These are phyloP conservation scores for Abrus pulchellus DNA, from an alignment of 306 rosid genomes.

Conservation along the genomic window DNA sequence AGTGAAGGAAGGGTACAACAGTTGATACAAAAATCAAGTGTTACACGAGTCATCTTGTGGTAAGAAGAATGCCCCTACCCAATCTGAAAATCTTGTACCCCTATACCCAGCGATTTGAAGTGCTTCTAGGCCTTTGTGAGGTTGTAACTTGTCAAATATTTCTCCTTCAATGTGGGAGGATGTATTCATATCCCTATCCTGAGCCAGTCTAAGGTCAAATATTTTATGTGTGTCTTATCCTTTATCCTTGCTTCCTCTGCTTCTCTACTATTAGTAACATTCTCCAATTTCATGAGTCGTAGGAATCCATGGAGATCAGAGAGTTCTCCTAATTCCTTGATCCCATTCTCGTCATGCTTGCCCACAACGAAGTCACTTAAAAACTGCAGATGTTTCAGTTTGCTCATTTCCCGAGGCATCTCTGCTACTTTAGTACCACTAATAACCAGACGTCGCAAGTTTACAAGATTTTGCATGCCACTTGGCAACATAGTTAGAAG, in stretches of 20 bases:
- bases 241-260: constrained; percentile 7
- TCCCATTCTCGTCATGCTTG: not conserved
- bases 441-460: constrained; percentile 1
- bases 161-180: not conserved
- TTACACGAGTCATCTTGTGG: not conserved
- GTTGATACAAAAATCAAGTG: accelerated
- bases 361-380: not conserved
- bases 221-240: not conserved
- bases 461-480: constrained; percentile 13
- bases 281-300: not conserved
- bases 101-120: not conserved
- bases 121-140: not conserved
- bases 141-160: constrained; percentile 9
- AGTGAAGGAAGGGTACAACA: constrained; percentile 37
- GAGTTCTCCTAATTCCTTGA: constrained; percentile 4
- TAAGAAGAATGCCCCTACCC: constrained; percentile 38
- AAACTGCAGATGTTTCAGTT: not conserved
- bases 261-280: not conserved
- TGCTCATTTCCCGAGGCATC: not conserved
- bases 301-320: not conserved
- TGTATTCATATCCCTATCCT: not conserved
- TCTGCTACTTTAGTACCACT: not conserved
- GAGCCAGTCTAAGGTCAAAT: not conserved
- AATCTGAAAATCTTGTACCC: constrained; percentile 7
- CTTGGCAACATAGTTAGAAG: not conserved